Evolutionary conservation across 805 yeast species (phyloP).

Genomic region (Candida chauliodis): DNA sequence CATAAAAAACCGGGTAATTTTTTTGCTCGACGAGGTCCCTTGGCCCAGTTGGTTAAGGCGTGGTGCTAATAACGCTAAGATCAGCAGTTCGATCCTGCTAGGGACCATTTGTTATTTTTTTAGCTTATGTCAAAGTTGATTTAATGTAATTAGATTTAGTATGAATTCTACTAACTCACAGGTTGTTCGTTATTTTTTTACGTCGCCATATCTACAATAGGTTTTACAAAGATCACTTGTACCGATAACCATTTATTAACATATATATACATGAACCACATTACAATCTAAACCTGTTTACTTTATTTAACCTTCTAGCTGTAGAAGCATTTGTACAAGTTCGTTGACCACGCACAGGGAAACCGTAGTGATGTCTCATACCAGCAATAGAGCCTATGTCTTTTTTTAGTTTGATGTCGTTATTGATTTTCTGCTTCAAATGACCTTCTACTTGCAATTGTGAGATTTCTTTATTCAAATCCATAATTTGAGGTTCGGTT

Average conservation of each 20-base stretch:
- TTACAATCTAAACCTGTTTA: slow-evolving; percentile 47
- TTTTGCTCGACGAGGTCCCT: slow-evolving; percentile 20
- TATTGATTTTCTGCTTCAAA: slow-evolving; percentile 67
- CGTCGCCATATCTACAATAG: not conserved
- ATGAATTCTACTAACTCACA: no score
- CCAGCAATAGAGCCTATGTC: slow-evolving; percentile 84
- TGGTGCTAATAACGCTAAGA: slow-evolving; percentile 55
- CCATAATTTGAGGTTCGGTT: slow-evolving; percentile 80
- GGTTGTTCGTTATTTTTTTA: no score
- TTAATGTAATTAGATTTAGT: not conserved
- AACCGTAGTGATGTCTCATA: slow-evolving; percentile 79
- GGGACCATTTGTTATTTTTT: slow-evolving; percentile 57
- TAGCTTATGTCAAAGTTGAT: not conserved
- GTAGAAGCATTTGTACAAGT: slow-evolving; percentile 90
- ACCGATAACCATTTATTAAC: slow-evolving; percentile 1
- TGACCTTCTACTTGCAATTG: slow-evolving; percentile 80
- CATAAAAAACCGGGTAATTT: not conserved
- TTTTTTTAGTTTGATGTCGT: slow-evolving; percentile 76
- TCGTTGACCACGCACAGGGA: slow-evolving; percentile 71
- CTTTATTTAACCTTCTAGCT: slow-evolving; percentile 78
- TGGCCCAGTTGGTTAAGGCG: slow-evolving; percentile 56
- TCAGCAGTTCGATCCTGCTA: slow-evolving; percentile 84
- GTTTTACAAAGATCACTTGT: not conserved
- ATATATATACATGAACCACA: slow-evolving; percentile 4
- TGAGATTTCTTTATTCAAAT: slow-evolving; percentile 82